phyloP scores from a whole-genome alignment of 2,329 filamentous ascomycete species.

The Pseudogymnoascus sp. region DNA sequence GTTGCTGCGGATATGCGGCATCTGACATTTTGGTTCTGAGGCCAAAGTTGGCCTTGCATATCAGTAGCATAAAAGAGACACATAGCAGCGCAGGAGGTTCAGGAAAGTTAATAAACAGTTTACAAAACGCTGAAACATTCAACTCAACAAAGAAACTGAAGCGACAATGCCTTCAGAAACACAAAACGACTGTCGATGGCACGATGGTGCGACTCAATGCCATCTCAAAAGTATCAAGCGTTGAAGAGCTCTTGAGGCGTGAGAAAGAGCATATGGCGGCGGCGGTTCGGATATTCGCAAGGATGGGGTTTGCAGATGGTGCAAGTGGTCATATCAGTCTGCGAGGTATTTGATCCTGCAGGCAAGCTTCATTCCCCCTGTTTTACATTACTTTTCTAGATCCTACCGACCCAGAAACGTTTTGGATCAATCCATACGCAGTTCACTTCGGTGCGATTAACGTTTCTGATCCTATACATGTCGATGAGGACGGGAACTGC shows the following conservation, averaged over 20 bases:
- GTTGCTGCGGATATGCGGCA: neutral
- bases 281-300: slow-evolving; percentile 37
- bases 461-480: slow-evolving; percentile 56
- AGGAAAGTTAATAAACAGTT: neutral
- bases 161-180: neutral
- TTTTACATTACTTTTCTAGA: too few species aligned
- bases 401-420: slow-evolving; percentile 32
- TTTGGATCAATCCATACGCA: slow-evolving; percentile 55
- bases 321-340: slow-evolving; percentile 35
- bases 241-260: neutral
- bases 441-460: slow-evolving; percentile 55
- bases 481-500: slow-evolving; percentile 53
- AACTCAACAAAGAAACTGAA: neutral
- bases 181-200: neutral
- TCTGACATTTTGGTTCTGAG: neutral
- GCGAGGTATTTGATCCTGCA: slow-evolving; percentile 1
- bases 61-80: neutral
- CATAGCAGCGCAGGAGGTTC: neutral
- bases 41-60: neutral
- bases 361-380: neutral
- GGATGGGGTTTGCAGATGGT: slow-evolving; percentile 34
- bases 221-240: neutral
- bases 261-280: slow-evolving; percentile 35
- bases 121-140: neutral
- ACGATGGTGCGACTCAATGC: neutral